Conservation (phyloP, 352 stramenopile species). For the Globisporangium cederbergense region DNA sequence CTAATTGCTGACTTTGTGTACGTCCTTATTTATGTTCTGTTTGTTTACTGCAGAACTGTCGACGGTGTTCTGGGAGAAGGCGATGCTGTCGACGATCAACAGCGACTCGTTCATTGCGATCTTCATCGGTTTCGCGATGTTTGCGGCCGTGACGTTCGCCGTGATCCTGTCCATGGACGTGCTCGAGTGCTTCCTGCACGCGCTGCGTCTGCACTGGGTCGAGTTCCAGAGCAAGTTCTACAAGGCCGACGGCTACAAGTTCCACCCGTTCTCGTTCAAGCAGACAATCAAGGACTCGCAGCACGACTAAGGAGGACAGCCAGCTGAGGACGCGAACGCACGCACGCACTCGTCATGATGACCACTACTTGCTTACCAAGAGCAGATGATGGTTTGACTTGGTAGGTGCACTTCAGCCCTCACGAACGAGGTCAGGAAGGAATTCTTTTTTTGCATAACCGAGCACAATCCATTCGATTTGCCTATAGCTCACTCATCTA, state of each 20-base stretch:
- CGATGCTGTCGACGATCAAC: conserved; percentile 97
- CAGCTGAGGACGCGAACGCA: too few relatives aligned
- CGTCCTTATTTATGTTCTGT: conserved; percentile 32
- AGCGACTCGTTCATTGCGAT: conserved; percentile 96
- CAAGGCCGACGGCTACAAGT: conserved; percentile 96
- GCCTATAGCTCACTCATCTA: neutral
- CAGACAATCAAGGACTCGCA: conserved; percentile 73
- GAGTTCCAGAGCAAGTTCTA: conserved; percentile 99
- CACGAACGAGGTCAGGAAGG: neutral
- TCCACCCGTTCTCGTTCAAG: conserved; percentile 95
- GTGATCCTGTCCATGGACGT: conserved; percentile 99
- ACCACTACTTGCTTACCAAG: neutral
- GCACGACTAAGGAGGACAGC: conserved; percentile 24
- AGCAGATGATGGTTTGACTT: neutral
- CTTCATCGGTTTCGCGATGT: conserved; percentile 93
- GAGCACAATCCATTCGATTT: conserved; percentile 6
- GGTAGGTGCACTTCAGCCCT: neutral
- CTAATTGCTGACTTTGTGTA: neutral
- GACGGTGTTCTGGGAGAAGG: conserved; percentile 98
- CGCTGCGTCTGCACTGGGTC: conserved; percentile 98
- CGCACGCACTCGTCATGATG: neutral
- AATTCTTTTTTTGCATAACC: conserved; percentile 15
- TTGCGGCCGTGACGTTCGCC: conserved; percentile 94
- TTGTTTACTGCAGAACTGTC: conserved; percentile 48
- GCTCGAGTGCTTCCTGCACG: conserved; percentile 99